Conservation (phyloP, 805 yeast species). For the Naumovozyma dairenensis region DNA sequence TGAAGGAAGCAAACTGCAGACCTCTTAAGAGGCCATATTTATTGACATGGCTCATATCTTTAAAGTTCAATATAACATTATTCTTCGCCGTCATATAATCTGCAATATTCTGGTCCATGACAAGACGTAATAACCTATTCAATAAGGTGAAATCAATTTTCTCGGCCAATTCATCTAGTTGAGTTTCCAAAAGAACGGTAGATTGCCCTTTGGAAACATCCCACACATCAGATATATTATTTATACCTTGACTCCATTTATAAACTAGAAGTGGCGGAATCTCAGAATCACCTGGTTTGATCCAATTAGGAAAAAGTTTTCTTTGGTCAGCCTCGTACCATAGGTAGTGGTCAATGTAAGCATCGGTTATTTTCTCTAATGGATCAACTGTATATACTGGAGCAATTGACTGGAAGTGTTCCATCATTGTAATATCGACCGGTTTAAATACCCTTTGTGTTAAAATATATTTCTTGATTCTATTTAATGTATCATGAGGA, state of each 20-base stretch:
- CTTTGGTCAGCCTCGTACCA: conserved; percentile 94
- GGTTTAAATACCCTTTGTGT: conserved; percentile 92
- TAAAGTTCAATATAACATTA: conserved; percentile 70
- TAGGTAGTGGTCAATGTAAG: conserved; percentile 86
- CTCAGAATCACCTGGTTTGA: conserved; percentile 89
- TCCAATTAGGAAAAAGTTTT: conserved; percentile 87
- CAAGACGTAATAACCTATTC: conserved; percentile 67
- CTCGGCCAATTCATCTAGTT: conserved; percentile 61
- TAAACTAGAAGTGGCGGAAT: conserved; percentile 86
- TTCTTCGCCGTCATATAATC: conserved; percentile 90
- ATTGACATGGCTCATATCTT: conserved; percentile 92
- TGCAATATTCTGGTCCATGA: conserved; percentile 85
- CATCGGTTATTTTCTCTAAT: conserved; percentile 89
- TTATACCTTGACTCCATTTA: conserved; percentile 90
- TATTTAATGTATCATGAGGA: conserved; percentile 84
- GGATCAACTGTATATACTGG: conserved; percentile 90
- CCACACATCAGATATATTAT: conserved; percentile 75
- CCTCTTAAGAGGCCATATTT: conserved; percentile 85
- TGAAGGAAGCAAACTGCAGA: conserved; percentile 79
- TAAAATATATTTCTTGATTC: conserved; percentile 70
- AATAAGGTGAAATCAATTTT: conserved; percentile 81
- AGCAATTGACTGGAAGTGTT: conserved; percentile 68
- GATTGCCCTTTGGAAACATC: conserved; percentile 61
- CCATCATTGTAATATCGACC: conserved; percentile 80
- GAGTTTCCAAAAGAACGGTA: conserved; percentile 75